Base-by-base conservation (phyloP, 352 stramenopile genomes). In the Phytophthora citricola region DNA sequence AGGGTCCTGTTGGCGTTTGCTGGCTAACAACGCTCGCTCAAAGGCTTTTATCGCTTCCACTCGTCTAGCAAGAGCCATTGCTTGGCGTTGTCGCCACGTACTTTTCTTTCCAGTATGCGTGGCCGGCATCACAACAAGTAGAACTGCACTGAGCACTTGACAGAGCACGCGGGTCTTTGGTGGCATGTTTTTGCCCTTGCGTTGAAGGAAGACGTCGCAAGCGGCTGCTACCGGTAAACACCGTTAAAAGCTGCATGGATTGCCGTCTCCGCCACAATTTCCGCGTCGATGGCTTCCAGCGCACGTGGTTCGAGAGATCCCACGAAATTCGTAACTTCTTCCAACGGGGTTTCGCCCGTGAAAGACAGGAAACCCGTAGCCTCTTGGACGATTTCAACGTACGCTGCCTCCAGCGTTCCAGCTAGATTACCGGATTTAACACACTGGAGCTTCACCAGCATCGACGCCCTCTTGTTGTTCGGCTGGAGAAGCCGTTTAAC, bases 11-110 rank as follows among this genome's bases (percentile, higher is more conserved):
- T 95, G 78, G 0, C 91, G 76, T 58, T 95, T 94, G 41, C 76
- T 85, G 0, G 90, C 85, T 45, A 95, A 41, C 11, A 98, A 71
- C 3, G 86, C 81, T 15, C 90, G 72, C 48, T 97, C 90, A 9
- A 97, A 69, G 0, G 78, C 48, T 45, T 93, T 96, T 8, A 97
- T 70, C 1, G 67, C 79, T 54, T 97, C 89, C 8, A 94, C 76
- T 1, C 86, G 75, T 2, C 75, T 76, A 12, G 74, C 46, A 0
- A 97, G 58, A 12, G 74, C 22, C 22, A 78, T 41, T 0, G 68
- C 62, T 24, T 87, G 62, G 20, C 78, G 73, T 43, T 87, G 69
- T 4, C 58, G 57, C 11, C 43, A 60, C 34, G 50, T 77, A 15
- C 87, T 44, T 24, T 75, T 69, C 4, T 45, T 46, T 5, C 43